Conservation (phyloP, 2,329 filamentous ascomycete genomes). For the Botryotinia narcissicola region DNA sequence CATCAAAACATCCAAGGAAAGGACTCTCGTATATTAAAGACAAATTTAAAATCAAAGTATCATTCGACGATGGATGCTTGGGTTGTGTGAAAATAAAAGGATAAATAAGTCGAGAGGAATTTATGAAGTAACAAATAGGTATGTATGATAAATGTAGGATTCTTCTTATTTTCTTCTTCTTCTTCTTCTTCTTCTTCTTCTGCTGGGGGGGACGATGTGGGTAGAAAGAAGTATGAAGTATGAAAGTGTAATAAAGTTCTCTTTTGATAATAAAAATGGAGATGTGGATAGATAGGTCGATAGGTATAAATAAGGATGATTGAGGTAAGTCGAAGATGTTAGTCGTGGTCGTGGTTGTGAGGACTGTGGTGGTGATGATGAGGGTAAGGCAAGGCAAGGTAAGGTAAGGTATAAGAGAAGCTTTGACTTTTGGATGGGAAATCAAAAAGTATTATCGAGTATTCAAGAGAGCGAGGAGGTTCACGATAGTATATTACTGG, state of each 20-base stretch:
- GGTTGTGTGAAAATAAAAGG: not conserved
- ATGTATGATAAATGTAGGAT: not conserved
- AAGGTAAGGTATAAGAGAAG: not conserved
- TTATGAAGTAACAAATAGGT: not conserved
- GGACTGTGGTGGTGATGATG: not conserved
- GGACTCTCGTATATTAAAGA: not conserved
- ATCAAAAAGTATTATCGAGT: not conserved
- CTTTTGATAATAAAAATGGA: not conserved
- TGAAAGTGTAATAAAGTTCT: not conserved
- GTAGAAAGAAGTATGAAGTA: constrained; percentile 1
- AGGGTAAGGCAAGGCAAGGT: not conserved
- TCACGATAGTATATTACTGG: constrained; percentile 11
- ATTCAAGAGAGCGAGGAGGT: not conserved
- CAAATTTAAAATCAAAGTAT: not conserved
- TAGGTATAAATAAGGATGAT: not conserved
- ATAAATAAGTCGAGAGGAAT: not conserved
- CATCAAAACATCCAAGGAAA: not conserved
- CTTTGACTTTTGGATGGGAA: constrained; percentile 2
- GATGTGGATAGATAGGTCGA: too few relatives aligned
- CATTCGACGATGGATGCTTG: not conserved
- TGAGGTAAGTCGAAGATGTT: not conserved
- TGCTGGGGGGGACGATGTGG: not conserved
- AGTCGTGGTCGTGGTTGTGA: not conserved
- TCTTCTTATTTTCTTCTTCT: not conserved
- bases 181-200: not conserved